Percentiles rank a stretch among this genome's conserved stretches.
These are phyloP conservation scores for Apiosordaria backusii DNA, from an alignment of 495 filamentous ascomycete species.

Conservation along the genomic window DNA sequence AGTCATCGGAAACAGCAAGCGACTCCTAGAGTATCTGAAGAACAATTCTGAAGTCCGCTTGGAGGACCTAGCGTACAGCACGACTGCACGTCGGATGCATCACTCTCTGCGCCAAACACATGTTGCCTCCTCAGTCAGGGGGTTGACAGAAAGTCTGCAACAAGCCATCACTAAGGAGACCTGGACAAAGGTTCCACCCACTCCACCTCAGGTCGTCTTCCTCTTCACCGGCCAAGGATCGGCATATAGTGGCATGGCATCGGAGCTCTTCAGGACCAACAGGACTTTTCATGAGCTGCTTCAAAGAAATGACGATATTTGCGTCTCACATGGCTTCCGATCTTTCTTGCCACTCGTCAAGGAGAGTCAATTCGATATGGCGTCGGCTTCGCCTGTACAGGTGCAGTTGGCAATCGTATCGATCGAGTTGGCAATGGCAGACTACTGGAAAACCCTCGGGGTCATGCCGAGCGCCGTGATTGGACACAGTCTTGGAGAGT, in stretches of 20 bases:
- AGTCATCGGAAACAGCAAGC: slow-evolving; percentile 34
- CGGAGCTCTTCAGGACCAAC: slow-evolving; percentile 56
- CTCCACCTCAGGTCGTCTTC: slow-evolving; percentile 48
- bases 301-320: slow-evolving; percentile 61
- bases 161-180: background rate
- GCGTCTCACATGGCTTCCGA: slow-evolving; percentile 59
- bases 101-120: slow-evolving; percentile 52
- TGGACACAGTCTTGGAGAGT: slow-evolving; percentile 82
- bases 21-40: slow-evolving; percentile 41
- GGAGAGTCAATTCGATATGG: slow-evolving; percentile 49
- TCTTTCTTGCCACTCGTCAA: slow-evolving; percentile 60
- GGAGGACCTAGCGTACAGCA: slow-evolving; percentile 62
- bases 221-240: slow-evolving; percentile 67
- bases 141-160: slow-evolving; percentile 1
- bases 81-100: slow-evolving; percentile 67
- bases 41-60: slow-evolving; percentile 37
- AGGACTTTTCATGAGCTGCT: slow-evolving; percentile 60
- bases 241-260: slow-evolving; percentile 60
- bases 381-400: slow-evolving; percentile 61
- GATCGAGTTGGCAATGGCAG: slow-evolving; percentile 76
- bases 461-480: slow-evolving; percentile 71
- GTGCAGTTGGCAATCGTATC: slow-evolving; percentile 73
- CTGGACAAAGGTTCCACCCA: slow-evolving; percentile 50
- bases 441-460: slow-evolving; percentile 71
- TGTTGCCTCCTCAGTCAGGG: slow-evolving; percentile 16